Base-by-base conservation (phyloP, 164 flowering plant genomes). In the Piper longum region DNA sequence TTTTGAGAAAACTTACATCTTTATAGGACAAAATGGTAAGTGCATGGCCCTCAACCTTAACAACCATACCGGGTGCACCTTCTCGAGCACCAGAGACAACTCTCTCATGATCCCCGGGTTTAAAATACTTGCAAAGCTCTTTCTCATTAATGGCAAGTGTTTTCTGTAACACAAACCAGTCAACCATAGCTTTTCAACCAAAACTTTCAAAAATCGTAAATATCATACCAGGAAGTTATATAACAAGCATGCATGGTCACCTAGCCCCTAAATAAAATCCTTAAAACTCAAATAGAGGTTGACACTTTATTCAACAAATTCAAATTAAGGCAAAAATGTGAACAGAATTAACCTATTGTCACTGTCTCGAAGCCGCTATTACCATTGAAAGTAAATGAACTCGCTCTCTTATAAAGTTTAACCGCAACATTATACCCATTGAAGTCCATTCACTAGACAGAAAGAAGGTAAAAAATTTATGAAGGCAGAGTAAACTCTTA, bases 61-160 rank as follows among this genome's bases (percentile, higher is more conserved):
- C 79, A 71, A 93, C 98, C 92, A 88, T 86, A 56, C 98, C 98
- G 66, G 98, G 90, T 12, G 92, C 89, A 68, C 98, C 98, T 78
- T 88, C 92, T 19, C 85, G 87, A 55, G 93, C 79, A 51, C 97
- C 97, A 57, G 90, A 77, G 17, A 93, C 97, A 74, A 93, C 89
- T 70, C 90, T 93, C 61, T 90, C 97, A 79, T 93, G 97, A 77
- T 93, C 87, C 58, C 97, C 98, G 62, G 90, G 88, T 68, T 88
- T 82, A 70, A 93, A 93, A 74, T 83, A 90, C 74, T 90, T 93
- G 83, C 97, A 90, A 14, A 93, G 87, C 62, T 86, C 89, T 67
- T 76, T 93, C 59, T 86, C 85, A 74, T 81, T 84, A 41, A 93
- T 77, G 62, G 86, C 88, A 64, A 93, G 82, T 69, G 96, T 86